phyloP scores from a whole-genome alignment of 306 rosid genomes.

The Inga laurina region DNA sequence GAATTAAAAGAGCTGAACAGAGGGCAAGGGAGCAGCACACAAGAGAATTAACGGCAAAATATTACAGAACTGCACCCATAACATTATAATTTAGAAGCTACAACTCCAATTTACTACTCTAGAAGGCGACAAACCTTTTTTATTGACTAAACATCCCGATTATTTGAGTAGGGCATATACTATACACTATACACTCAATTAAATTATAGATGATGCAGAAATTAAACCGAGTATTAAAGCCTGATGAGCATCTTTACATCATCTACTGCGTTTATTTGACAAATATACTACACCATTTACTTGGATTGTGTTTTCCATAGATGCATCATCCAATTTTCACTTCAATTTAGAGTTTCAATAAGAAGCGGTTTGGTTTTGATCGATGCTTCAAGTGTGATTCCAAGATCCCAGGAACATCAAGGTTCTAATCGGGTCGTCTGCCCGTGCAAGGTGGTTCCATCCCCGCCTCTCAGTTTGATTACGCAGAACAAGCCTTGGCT shows the following conservation, averaged over 20 bases:
- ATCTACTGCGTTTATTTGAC: background rate
- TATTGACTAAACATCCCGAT: background rate
- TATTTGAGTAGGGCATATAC: background rate
- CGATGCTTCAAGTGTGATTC: slow-evolving; percentile 35
- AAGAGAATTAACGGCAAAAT: background rate
- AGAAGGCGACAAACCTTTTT: background rate
- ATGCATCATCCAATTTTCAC: slow-evolving; percentile 11
- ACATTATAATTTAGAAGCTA: background rate
- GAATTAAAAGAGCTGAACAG: background rate
- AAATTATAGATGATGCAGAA: background rate
- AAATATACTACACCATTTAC: background rate
- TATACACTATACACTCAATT: background rate
- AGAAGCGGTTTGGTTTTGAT: background rate
- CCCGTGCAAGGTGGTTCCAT: slow-evolving; percentile 25
- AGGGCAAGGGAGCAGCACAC: background rate
- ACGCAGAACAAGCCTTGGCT: slow-evolving; percentile 17
- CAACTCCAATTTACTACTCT: background rate
- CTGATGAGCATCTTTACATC: background rate
- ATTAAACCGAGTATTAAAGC: background rate
- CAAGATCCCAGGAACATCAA: slow-evolving; percentile 51
- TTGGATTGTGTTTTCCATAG: background rate
- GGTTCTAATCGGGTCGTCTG: slow-evolving; percentile 46
- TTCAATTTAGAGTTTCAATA: background rate
- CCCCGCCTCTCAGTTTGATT: slow-evolving; percentile 26
- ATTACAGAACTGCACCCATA: background rate